These are phyloP conservation scores for Phytophthora macrochlamydospora DNA, from an alignment of 352 stramenopile genomes.

Conservation along the genomic window DNA sequence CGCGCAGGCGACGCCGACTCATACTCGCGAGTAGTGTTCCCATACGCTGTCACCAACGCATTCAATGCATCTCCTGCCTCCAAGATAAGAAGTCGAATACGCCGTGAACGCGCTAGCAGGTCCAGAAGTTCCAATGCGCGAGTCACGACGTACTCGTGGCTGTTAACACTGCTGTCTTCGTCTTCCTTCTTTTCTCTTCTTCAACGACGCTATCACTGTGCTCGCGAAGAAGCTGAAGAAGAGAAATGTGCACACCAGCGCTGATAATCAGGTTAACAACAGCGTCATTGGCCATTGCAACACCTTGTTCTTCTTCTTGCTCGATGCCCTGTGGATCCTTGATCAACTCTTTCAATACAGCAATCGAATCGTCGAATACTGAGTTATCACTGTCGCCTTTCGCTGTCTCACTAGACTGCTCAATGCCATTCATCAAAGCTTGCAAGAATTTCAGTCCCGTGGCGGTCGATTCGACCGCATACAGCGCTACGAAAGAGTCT, in stretches of 20 bases:
- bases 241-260: conserved; percentile 63
- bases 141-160: conserved; percentile 35
- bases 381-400: conserved; percentile 31
- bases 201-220: conserved; percentile 21
- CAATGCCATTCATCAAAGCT: conserved; percentile 58
- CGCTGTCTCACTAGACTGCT: conserved; percentile 41
- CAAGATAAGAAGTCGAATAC: conserved; percentile 72
- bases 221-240: conserved; percentile 65
- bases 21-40: conserved; percentile 48
- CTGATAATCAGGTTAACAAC: conserved; percentile 77
- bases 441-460: conserved; percentile 73
- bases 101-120: conserved; percentile 57
- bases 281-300: conserved; percentile 59
- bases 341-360: conserved; percentile 65
- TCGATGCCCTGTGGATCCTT: conserved; percentile 32
- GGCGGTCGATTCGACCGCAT: conserved; percentile 64
- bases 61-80: conserved; percentile 60
- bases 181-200: conserved; percentile 20
- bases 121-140: conserved; percentile 58
- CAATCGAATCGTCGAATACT: conserved; percentile 68
- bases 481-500: conserved; percentile 73
- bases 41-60: conserved; percentile 63
- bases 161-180: conserved; percentile 15
- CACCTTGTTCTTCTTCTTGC: conserved; percentile 32
- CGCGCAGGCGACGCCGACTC: conserved; percentile 30